Conservation (phyloP, 495 filamentous ascomycete species). For the Tuber magnatum region DNA sequence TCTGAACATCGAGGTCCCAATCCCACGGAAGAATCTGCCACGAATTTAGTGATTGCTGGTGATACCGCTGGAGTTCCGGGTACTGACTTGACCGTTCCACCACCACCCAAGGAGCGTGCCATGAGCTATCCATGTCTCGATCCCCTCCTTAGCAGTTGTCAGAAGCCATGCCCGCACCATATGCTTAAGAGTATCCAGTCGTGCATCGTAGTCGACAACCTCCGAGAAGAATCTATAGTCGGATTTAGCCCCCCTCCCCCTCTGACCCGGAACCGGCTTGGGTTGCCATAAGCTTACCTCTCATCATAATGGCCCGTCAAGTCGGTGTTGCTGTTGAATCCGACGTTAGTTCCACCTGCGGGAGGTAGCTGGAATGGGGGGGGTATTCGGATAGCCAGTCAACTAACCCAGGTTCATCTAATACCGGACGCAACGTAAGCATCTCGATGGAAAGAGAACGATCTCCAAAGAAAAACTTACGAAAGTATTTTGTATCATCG, state of each 20-base stretch:
- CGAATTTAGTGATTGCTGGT: neutral
- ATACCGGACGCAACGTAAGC: constrained; percentile 23
- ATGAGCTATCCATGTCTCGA: constrained; percentile 84
- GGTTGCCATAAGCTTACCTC: constrained; percentile 13
- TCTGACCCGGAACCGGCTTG: neutral
- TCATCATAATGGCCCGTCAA: constrained; percentile 36
- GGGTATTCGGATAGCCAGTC: constrained; percentile 5
- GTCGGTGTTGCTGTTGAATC: constrained; percentile 15
- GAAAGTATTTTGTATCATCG: constrained; percentile 36
- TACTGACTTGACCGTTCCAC: constrained; percentile 67
- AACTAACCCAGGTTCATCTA: constrained; percentile 41
- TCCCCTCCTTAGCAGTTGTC: constrained; percentile 54
- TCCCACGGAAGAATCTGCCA: constrained; percentile 71
- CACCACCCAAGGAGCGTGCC: constrained; percentile 84
- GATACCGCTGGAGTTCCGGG: neutral
- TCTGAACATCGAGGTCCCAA: constrained; percentile 79
- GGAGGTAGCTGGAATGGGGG: neutral
- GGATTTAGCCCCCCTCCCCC: neutral
- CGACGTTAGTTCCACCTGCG: neutral
- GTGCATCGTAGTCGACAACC: constrained; percentile 55
- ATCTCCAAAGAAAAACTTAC: constrained; percentile 22
- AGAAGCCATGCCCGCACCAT: constrained; percentile 68
- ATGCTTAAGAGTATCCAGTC: constrained; percentile 56
- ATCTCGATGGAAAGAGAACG: neutral
- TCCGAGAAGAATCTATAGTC: constrained; percentile 53